Base-by-base conservation (phyloP, 2,329 filamentous ascomycete genomes). In the Fusarium euwallaceae region DNA sequence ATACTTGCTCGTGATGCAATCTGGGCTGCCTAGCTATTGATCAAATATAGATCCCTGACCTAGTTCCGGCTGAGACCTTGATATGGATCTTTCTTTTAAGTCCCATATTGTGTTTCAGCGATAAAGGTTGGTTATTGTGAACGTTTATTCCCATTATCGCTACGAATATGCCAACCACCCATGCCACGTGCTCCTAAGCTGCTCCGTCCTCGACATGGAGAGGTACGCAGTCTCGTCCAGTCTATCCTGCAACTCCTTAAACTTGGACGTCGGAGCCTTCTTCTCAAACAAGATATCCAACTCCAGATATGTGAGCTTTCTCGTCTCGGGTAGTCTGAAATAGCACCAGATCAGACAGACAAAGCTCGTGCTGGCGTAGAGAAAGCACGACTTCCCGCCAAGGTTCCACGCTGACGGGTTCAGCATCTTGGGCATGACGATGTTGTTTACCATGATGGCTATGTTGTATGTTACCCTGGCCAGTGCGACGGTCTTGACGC, bases 401-500 rank as follows among this genome's bases (percentile, higher is more conserved):
- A 80, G 67, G 16, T 79, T 74, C 66, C 76, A 79, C 16, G 76
- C 77, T 0, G 72, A 70, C 16, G 79, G 79, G 60, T 80, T 81
- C 24, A 77, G 61, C 76, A 79, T 77, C 11, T 77, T 71, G 4
- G 80, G 80, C 55, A 78, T 75, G 9, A 80, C 66, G 14, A 79
- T 67, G 24, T 78, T 77, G 58, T 78, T 81, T 32, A 79, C 48
- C 58, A 81, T 74, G 17, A 69, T 51, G 22, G 68, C 63, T 16
- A 78, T 39, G 37, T 76, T 77, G 36, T 80, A 79, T 7, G 71
- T 64, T 3, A 77, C 80, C 34, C 83, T 78, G 3, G 80, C 83
- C 14, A 86, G 69, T 12, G 84, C 84, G 27, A 86, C 81, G 0
- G 84, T 85, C 66, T 85, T 82, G 8, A 83, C 81, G 29, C 83